These are phyloP conservation scores for Phascolomyces articulosus DNA, from an alignment of 371 early-diverging fungal species.

Conservation along the genomic window DNA sequence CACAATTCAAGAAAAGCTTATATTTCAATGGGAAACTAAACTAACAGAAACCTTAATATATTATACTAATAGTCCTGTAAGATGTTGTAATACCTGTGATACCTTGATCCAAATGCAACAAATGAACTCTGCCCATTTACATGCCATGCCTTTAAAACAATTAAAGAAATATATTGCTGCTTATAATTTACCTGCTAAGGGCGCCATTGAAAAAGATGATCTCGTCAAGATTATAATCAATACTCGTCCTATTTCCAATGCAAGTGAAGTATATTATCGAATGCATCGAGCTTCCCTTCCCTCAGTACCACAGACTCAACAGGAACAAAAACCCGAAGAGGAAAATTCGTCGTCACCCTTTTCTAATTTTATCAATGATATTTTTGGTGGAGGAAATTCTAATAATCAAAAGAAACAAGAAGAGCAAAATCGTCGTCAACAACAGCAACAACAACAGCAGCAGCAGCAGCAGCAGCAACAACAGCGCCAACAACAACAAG, in stretches of 20 bases:
- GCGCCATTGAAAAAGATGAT: constrained; percentile 48
- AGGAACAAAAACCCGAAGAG: neutral
- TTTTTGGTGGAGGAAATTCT: constrained; percentile 10
- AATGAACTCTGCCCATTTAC: constrained; percentile 37
- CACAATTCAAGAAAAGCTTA: no score
- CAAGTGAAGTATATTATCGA: constrained; percentile 45
- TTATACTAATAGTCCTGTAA: constrained; percentile 30
- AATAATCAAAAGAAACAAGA: neutral
- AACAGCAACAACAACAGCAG: constrained; percentile 13
- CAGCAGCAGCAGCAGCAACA: constrained; percentile 6
- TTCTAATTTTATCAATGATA: constrained; percentile 13
- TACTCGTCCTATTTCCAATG: constrained; percentile 48
- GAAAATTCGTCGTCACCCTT: neutral
- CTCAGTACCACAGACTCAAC: neutral
- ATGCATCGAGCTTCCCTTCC: constrained; percentile 7
- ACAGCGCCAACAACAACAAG: constrained; percentile 14
- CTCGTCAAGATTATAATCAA: constrained; percentile 46
- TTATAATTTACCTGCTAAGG: constrained; percentile 39
- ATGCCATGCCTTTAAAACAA: constrained; percentile 28
- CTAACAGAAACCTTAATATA: neutral
- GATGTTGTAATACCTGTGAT: constrained; percentile 48
- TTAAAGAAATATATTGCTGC: constrained; percentile 44
- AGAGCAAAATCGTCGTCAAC: constrained; percentile 4
- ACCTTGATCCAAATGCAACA: constrained; percentile 43
- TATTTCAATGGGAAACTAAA: no score